A percentile compares a stretch with the other conserved stretches of the same genome.
Evolutionary conservation across 805 yeast species (phyloP).

Genomic region (Metschnikowia cubensis): DNA sequence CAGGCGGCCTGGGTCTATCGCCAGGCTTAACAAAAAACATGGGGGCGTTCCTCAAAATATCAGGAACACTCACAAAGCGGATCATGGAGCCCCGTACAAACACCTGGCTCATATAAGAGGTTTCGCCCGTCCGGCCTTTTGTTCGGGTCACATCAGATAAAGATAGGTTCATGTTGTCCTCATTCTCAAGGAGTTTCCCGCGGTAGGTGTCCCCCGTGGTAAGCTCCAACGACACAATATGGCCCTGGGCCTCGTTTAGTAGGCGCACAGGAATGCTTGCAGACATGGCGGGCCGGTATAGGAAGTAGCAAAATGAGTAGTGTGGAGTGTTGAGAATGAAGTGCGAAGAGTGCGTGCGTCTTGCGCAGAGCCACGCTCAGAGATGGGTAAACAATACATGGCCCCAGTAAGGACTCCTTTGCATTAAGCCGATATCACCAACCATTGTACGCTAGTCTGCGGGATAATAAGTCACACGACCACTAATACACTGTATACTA

Average conservation of each 20-base stretch:
- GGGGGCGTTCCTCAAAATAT: constrained; percentile 83
- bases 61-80: constrained; percentile 82
- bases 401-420: too few relatives aligned
- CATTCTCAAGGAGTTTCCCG: constrained; percentile 81
- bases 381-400: too few relatives aligned
- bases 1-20: constrained; percentile 67
- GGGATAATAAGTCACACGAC: not conserved
- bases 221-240: constrained; percentile 75
- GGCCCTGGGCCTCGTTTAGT: constrained; percentile 86
- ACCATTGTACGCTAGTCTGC: not conserved
- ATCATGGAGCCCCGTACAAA: constrained; percentile 91
- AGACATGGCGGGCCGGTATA: constrained; percentile 37
- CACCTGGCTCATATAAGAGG: constrained; percentile 74
- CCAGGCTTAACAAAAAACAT: constrained; percentile 61
- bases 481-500: not conserved
- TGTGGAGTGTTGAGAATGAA: not conserved
- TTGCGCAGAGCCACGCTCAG: too few relatives aligned
- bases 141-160: constrained; percentile 78
- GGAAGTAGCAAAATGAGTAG: not conserved
- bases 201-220: constrained; percentile 82
- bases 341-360: not conserved
- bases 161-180: constrained; percentile 93
- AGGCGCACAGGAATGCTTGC: constrained; percentile 82
- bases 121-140: constrained; percentile 58
- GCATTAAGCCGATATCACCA: too few relatives aligned